Evolutionary conservation across 306 rosid species (phyloP).

Genomic region (Trifolium dubium): DNA sequence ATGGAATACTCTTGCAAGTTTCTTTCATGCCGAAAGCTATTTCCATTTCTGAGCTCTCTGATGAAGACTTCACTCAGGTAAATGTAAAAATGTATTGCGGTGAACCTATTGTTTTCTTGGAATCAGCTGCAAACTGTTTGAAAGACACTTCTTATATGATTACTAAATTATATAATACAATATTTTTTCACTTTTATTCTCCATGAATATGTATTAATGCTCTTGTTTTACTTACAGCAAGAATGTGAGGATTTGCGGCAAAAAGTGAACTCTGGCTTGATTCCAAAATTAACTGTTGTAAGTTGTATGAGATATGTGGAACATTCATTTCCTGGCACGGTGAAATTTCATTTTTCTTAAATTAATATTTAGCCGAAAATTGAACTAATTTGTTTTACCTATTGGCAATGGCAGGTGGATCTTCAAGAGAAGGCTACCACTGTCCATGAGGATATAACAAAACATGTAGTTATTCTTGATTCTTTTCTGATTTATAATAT

Average conservation of each 20-base stretch:
- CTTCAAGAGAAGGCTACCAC: conserved; percentile 64
- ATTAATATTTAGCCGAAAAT: conserved; percentile 8
- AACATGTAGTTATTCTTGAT: conserved; percentile 56
- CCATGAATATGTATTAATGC: conserved; percentile 17
- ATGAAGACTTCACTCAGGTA: conserved; percentile 75
- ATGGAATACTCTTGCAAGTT: conserved; percentile 59
- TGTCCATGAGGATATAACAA: conserved; percentile 67
- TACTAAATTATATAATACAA: no score
- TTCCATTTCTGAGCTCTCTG: conserved; percentile 59
- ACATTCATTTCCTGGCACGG: background rate
- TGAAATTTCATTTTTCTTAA: background rate
- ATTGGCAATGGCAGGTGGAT: conserved; percentile 57
- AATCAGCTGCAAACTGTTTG: background rate
- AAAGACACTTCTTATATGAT: no score
- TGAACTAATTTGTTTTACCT: conserved; percentile 1
- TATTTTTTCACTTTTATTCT: no score
- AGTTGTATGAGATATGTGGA: conserved; percentile 39
- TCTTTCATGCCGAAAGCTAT: conserved; percentile 46
- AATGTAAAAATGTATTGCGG: conserved; percentile 42
- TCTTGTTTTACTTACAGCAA: conserved; percentile 54
- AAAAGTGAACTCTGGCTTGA: conserved; percentile 50
- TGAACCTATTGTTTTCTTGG: conserved; percentile 15
- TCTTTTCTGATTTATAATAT: background rate
- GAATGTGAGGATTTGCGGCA: conserved; percentile 70
- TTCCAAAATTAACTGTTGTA: conserved; percentile 62